A percentile compares a stretch with the other conserved stretches of the same genome.
Conservation (phyloP, 352 stramenopile genomes). For the Hyaloperonospora brassicae region DNA sequence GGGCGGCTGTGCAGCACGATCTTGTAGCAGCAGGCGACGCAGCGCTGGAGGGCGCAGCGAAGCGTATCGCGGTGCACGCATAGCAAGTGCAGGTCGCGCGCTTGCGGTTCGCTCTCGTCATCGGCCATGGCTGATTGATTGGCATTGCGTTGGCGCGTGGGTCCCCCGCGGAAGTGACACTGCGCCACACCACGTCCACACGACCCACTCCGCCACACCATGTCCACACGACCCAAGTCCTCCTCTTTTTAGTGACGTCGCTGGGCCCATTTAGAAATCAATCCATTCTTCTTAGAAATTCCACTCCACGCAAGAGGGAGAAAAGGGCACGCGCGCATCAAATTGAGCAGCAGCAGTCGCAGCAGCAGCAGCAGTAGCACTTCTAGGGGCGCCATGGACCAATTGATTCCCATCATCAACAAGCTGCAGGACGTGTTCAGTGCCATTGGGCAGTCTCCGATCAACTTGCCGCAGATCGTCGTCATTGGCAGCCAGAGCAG, state of each 20-base stretch:
- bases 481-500: conserved; percentile 95
- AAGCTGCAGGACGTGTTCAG: conserved; percentile 99
- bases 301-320: not conserved
- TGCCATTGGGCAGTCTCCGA: conserved; percentile 90
- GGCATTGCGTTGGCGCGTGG: not conserved
- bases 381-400: conserved; percentile 82
- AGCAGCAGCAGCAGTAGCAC: not conserved
- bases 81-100: conserved; percentile 48
- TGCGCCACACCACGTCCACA: no score
- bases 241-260: no score
- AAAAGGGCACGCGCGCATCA: conserved; percentile 1
- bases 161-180: no score
- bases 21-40: conserved; percentile 85
- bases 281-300: no score
- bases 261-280: no score
- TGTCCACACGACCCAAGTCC: no score
- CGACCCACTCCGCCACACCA: no score
- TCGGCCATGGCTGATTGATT: conserved; percentile 5
- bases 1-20: conserved; percentile 54
- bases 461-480: conserved; percentile 98
- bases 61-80: conserved; percentile 63
- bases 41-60: conserved; percentile 57
- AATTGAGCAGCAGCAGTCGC: not conserved
- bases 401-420: conserved; percentile 99
- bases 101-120: conserved; percentile 12